Evolutionary conservation across 2,329 filamentous ascomycete genomes (phyloP).

Genomic region (Penicillium sp.): DNA sequence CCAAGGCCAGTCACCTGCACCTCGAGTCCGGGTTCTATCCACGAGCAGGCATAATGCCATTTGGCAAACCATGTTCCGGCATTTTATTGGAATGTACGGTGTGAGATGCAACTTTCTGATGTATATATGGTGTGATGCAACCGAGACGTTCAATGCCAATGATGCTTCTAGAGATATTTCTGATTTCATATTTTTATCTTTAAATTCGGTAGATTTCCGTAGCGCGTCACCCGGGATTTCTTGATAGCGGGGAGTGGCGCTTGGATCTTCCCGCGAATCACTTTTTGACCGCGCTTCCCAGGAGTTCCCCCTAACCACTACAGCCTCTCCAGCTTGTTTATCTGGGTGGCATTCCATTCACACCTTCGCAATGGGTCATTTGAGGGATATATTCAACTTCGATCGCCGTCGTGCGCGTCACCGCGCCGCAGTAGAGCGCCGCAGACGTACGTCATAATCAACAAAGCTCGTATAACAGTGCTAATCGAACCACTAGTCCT

Average conservation of each 20-base stretch:
- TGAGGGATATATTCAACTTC: constrained; percentile 35
- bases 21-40: constrained; percentile 18
- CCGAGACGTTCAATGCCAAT: constrained; percentile 26
- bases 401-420: constrained; percentile 29
- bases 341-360: neutral
- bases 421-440: constrained; percentile 38
- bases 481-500: constrained; percentile 38
- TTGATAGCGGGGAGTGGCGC: constrained; percentile 5
- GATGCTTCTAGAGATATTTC: constrained; percentile 1
- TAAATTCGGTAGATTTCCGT: neutral
- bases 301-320: neutral
- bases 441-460: constrained; percentile 40
- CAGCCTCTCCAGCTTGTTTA: neutral
- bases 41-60: constrained; percentile 13
- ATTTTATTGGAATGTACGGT: neutral
- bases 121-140: constrained; percentile 33
- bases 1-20: constrained; percentile 20
- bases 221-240: neutral
- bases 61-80: constrained; percentile 14
- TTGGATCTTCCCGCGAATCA: constrained; percentile 10
- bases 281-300: constrained; percentile 2
- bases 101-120: constrained; percentile 31
- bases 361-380: constrained; percentile 36
- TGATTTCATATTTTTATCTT: neutral
- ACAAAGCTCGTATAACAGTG: constrained; percentile 5